Base-by-base conservation (phyloP, 192 early-diverging fungal genomes). In the Podila verticillata region DNA sequence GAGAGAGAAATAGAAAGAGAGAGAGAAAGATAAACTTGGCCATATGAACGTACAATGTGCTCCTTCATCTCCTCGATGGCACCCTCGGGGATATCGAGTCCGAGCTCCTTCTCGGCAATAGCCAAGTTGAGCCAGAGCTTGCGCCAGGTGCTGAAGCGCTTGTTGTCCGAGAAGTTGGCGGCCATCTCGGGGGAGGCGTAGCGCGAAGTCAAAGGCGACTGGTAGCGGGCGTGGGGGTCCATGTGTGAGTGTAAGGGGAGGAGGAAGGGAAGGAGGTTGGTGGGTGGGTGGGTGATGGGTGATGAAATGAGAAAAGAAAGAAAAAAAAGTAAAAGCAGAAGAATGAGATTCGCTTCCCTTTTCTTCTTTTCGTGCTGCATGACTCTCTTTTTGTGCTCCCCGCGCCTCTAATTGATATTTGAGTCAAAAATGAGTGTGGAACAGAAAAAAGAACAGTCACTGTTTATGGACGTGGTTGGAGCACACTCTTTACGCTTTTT, bases 121-220 rank as follows among this genome's bases (percentile, higher is more conserved):
- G 98, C 98, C 63, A 99, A 92, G 83, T 90, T 93, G 70, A 96
- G 83, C 98, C 98, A 99, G 24, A 99, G 93, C 66, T 92, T 87
- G 59, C 98, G 92, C 98, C 98, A 99, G 61, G 94, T 99, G 63
- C 89, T 86, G 83, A 95, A 99, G 64, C 95, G 94, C 84, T 96
- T 99, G 87, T 96, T 93, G 75, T 97, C 95, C 66, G 92, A 94
- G 73, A 99, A 99, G 91, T 96, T 96, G 83, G 90, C 92, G 1
- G 95, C 92, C 96, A 99, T 99, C 87, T 98, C 96, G 65, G 94
- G 89, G 56, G 95, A 96, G 65, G 96, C 96, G 84, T 99, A 99
- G 39, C 98, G 92, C 72, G 95, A 96, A 30, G 97, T 97, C 84
- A 98, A 89, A n/a, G 98, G 98, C 65, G 93, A 94, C 74, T 93